Evolutionary conservation across 345 rosid species (phyloP).

Genomic region (Ceriops tagal): DNA sequence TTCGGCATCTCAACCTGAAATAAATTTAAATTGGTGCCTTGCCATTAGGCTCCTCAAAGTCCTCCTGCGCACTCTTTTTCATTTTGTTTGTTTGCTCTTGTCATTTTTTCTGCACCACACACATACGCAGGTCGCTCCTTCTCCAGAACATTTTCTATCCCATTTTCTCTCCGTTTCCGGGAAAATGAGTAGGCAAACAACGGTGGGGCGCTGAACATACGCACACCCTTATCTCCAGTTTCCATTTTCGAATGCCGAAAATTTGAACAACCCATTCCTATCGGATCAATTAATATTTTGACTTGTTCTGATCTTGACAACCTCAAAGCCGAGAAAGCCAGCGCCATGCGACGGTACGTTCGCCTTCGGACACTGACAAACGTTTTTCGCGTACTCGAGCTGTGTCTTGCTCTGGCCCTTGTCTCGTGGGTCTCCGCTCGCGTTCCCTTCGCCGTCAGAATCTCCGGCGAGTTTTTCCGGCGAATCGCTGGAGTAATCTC

Average conservation of each 20-base stretch:
- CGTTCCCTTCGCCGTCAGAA: constrained; percentile 46
- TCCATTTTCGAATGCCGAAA: not conserved
- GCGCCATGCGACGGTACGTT: constrained; percentile 28
- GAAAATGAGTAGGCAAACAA: not conserved
- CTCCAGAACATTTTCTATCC: not conserved
- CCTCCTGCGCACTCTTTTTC: too few relatives aligned
- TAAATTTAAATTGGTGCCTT: too few relatives aligned
- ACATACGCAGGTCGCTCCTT: too few relatives aligned
- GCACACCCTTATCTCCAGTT: not conserved
- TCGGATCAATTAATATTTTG: constrained; percentile 21
- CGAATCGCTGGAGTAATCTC: constrained; percentile 35
- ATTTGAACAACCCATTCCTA: not conserved
- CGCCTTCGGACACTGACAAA: constrained; percentile 35
- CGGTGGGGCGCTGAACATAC: not conserved
- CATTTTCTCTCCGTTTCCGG: not conserved
- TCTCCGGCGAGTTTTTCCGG: constrained; percentile 45
- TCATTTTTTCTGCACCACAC: too few relatives aligned
- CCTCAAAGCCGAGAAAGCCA: constrained; percentile 48
- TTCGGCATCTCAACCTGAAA: constrained; percentile 8
- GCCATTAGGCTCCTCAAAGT: too few relatives aligned
- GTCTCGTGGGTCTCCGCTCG: constrained; percentile 44
- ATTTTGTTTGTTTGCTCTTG: too few relatives aligned
- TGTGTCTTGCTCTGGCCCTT: constrained; percentile 41
- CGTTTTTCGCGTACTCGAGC: constrained; percentile 47
- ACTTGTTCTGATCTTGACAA: constrained; percentile 30